Conservation (phyloP, 768 basidiomycete species). For the Auriscalpium vulgare region DNA sequence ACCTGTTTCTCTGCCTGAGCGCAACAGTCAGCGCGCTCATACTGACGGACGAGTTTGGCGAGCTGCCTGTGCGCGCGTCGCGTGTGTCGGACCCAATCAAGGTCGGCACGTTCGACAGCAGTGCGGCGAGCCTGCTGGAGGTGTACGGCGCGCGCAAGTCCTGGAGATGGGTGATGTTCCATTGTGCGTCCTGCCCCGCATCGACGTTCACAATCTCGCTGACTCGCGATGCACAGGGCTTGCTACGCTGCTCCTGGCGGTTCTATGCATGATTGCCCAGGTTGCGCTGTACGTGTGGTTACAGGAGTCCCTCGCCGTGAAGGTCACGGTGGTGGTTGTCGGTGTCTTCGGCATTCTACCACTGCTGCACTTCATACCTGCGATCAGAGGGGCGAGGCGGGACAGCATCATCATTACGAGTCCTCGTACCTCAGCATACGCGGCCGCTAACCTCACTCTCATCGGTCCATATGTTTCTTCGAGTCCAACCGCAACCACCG, state of each 20-base stretch:
- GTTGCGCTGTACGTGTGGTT: slow-evolving; percentile 9
- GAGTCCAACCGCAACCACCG: too few relatives aligned
- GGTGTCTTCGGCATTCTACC: slow-evolving; percentile 9
- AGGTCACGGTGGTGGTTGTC: neutral
- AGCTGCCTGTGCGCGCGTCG: slow-evolving; percentile 4
- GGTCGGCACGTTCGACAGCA: neutral
- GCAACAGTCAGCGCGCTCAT: slow-evolving; percentile 10
- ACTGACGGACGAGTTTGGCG: slow-evolving; percentile 8
- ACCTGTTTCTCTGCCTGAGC: slow-evolving; percentile 11
- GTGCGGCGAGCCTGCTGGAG: slow-evolving; percentile 1
- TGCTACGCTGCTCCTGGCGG: slow-evolving; percentile 4
- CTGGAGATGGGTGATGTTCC: slow-evolving; percentile 7
- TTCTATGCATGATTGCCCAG: slow-evolving; percentile 5
- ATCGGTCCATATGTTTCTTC: too few relatives aligned
- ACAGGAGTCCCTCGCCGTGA: neutral
- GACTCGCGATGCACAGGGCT: neutral
- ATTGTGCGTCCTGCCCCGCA: slow-evolving; percentile 1
- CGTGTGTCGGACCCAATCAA: neutral
- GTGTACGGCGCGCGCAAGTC: neutral
- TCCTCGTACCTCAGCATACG: too few relatives aligned
- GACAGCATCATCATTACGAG: neutral
- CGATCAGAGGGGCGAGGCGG: neutral
- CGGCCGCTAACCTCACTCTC: too few relatives aligned
- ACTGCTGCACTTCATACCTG: slow-evolving; percentile 6
- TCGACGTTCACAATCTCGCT: neutral